Conservation (phyloP, 805 yeast species). For the Candida wancherniae region DNA sequence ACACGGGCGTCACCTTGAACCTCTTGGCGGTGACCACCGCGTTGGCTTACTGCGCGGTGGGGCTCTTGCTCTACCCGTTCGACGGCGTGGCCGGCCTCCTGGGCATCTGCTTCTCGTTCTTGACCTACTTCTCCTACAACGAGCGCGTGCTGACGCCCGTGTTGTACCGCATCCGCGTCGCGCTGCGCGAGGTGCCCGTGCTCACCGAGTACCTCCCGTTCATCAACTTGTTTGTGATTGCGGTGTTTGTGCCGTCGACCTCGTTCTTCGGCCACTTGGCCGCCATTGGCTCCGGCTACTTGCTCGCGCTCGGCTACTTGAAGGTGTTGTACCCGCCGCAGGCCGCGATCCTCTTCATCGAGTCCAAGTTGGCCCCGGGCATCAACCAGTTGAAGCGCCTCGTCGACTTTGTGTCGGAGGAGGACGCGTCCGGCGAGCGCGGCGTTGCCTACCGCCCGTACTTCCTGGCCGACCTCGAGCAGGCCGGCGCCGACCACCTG, state of each 20-base stretch:
- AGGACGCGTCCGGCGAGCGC: slow-evolving; percentile 48
- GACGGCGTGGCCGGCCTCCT: slow-evolving; percentile 62
- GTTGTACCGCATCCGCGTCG: slow-evolving; percentile 24
- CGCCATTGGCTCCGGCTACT: slow-evolving; percentile 63
- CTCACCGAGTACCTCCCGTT: slow-evolving; percentile 64
- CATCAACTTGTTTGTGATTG: slow-evolving; percentile 40
- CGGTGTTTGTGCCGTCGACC: slow-evolving; percentile 57
- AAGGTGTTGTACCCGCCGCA: slow-evolving; percentile 62
- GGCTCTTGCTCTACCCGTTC: slow-evolving; percentile 46
- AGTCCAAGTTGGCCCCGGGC: slow-evolving; percentile 43
- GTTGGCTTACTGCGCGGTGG: slow-evolving; percentile 52
- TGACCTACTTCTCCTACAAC: slow-evolving; percentile 54
- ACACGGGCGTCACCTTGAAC: slow-evolving; percentile 78
- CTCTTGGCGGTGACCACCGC: slow-evolving; percentile 67
- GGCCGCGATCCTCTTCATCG: slow-evolving; percentile 60
- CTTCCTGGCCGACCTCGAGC: slow-evolving; percentile 23
- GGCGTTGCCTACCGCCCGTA: slow-evolving; percentile 27
- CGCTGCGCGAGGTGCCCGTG: slow-evolving; percentile 38
- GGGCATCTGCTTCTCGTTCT: slow-evolving; percentile 68
- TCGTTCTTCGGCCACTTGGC: slow-evolving; percentile 72
- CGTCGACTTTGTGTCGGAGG: slow-evolving; percentile 57
- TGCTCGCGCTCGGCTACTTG: slow-evolving; percentile 54
- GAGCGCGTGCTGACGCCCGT: slow-evolving; percentile 38
- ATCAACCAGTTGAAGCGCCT: slow-evolving; percentile 52
- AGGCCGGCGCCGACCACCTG: slow-evolving; percentile 2